Evolutionary conservation across 2,329 filamentous ascomycete genomes (phyloP), one percentile per base, ranked within the genome.

Genomic region (Xylariaceae sp.): DNA sequence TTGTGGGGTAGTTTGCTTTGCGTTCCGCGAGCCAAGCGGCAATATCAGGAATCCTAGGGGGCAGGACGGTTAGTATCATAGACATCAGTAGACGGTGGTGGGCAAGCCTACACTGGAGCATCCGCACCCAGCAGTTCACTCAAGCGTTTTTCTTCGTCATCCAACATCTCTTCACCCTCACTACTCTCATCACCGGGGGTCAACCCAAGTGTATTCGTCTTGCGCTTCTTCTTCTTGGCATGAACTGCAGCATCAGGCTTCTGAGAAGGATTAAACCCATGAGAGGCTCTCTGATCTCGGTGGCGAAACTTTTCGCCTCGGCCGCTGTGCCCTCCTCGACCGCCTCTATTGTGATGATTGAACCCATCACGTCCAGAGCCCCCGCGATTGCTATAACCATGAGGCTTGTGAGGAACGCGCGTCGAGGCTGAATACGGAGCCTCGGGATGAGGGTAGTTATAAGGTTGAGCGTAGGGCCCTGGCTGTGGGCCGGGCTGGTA

Each of bases 21-120:
- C 92, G 84, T 69, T 96, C 90, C 47, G 84, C 84, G 58, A 95
- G 83, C 84, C 90, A 97, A 6, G 83, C 81, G 21, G 83, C 80
- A 51, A 96, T 78, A 65, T 96, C 91, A 54, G 81, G 81, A 15
- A 81, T 75, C 53, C 79, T 83, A 51, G 22, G 18, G 40, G 58
- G 26, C 8, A 43, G 22, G 15, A 16, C 29, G 30, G 49, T 63
- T 44, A 61, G 47, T 41, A 47, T 47, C 32, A 43, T 57, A 26
- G 51, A 40, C 34, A 37, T 43, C 50, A 29, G 19, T 48, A 19
- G 41, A 21, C 10, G 15, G 44, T 39, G 52, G 32, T n/a, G 18
- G 36, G 52, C 30, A 7, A 43, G 72, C 80, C 70, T 76, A 84
- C 76, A 80, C 74, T 41, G 80, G 74, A 48, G 76, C 75, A 63